Evolutionary conservation across 73 alveolate genomes (phyloP).

Genomic region (Uronychia binucleata): DNA sequence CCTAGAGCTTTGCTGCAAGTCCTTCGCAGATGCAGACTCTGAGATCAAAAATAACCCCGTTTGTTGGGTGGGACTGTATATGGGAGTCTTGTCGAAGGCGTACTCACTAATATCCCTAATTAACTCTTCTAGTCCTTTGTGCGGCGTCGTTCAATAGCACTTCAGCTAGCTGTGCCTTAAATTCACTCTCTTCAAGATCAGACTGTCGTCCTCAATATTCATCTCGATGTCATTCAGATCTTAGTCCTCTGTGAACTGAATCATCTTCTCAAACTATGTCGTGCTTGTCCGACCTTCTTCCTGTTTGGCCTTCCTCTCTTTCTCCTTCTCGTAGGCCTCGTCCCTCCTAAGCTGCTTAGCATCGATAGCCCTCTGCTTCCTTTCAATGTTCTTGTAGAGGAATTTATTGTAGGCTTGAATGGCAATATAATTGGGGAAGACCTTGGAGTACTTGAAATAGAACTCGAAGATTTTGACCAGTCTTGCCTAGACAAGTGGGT

Average conservation of each 20-base stretch:
- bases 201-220: neutral
- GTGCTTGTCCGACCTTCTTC: neutral
- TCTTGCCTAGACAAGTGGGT: constrained; percentile 32
- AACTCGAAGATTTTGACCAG: constrained; percentile 55
- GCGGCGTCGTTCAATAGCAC: no score
- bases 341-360: neutral
- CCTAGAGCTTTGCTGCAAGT: no score
- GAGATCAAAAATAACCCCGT: no score
- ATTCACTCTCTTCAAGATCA: no score
- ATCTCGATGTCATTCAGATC: neutral
- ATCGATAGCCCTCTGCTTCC: constrained; percentile 74
- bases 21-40: neutral
- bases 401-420: constrained; percentile 42
- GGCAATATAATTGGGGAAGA: constrained; percentile 74
- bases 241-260: neutral
- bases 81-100: neutral
- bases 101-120: neutral
- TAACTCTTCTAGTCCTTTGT: neutral
- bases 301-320: neutral
- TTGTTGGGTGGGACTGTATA: neutral
- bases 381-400: constrained; percentile 71
- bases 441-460: constrained; percentile 71
- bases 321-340: neutral
- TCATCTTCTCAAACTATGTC: neutral
- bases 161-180: no score